A percentile compares a stretch with the other conserved stretches of the same genome.
Evolutionary conservation across 192 early-diverging fungal genomes (phyloP).

Genomic region (Linnemannia elongata): DNA sequence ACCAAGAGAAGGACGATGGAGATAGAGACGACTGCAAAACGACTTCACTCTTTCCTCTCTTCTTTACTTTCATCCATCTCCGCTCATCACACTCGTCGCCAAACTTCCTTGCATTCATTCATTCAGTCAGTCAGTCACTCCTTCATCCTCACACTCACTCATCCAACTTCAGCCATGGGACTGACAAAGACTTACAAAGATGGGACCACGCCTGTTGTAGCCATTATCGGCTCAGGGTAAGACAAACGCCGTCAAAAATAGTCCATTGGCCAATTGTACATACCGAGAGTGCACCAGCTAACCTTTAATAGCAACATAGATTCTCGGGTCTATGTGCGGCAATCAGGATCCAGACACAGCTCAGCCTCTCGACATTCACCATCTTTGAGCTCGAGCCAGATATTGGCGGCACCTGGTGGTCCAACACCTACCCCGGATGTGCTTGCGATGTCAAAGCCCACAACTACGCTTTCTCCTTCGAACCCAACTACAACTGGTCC

Average conservation of each 20-base stretch:
- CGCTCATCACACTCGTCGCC: background rate
- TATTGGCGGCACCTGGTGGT: constrained; percentile 68
- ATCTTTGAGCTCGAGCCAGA: constrained; percentile 62
- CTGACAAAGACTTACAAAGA: constrained; percentile 9
- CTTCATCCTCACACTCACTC: background rate
- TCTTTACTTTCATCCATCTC: background rate
- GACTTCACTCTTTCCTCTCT: background rate
- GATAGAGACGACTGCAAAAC: background rate
- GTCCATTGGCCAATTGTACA: background rate
- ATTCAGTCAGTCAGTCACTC: background rate
- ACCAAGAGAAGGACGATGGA: background rate
- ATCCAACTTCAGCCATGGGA: background rate
- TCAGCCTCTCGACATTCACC: constrained; percentile 54
- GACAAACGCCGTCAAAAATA: background rate
- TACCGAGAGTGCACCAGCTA: background rate
- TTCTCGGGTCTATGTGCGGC: constrained; percentile 67
- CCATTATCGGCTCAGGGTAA: constrained; percentile 26
- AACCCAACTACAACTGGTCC: constrained; percentile 60
- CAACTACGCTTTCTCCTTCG: constrained; percentile 60
- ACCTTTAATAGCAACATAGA: constrained; percentile 7
- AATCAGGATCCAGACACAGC: constrained; percentile 60
- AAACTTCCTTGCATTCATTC: background rate
- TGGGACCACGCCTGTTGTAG: background rate
- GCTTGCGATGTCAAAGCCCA: constrained; percentile 60
- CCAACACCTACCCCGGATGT: constrained; percentile 59